Conservation (phyloP, 2,329 filamentous ascomycete species). For the Thyridium curvatum region DNA sequence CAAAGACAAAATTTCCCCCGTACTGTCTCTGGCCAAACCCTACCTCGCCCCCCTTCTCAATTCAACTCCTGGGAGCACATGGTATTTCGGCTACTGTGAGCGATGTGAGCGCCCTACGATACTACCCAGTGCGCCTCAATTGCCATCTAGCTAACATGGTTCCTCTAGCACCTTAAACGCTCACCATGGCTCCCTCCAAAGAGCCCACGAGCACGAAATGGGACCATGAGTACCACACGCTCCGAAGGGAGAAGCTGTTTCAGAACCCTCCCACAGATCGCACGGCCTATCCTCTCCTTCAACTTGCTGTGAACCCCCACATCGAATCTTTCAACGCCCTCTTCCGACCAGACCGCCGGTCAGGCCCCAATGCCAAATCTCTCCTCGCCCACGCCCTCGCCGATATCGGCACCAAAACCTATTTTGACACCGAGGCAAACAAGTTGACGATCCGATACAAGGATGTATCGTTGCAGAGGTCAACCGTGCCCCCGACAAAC, state of each 20-base stretch:
- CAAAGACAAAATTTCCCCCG: too few species aligned
- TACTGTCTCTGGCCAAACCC: too few species aligned
- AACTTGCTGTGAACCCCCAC: constrained; percentile 82
- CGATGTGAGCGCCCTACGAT: background rate
- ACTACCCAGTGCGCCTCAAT: constrained; percentile 1
- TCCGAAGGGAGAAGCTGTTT: constrained; percentile 84
- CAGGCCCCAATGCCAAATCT: constrained; percentile 14
- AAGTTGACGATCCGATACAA: constrained; percentile 71
- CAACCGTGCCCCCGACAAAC: constrained; percentile 72
- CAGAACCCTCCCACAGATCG: constrained; percentile 80
- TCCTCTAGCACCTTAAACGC: constrained; percentile 18
- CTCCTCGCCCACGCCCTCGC: constrained; percentile 67
- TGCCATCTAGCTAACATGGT: constrained; percentile 37
- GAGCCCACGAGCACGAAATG: constrained; percentile 60
- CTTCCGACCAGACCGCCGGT: constrained; percentile 62
- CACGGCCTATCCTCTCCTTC: constrained; percentile 80
- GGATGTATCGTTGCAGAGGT: constrained; percentile 76
- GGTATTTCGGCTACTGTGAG: background rate
- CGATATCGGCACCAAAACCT: constrained; percentile 87
- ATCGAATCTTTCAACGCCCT: constrained; percentile 93
- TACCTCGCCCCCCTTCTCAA: too few species aligned
- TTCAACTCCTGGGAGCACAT: too few species aligned
- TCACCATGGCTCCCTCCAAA: constrained; percentile 1
- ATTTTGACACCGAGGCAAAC: constrained; percentile 82
- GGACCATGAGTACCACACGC: constrained; percentile 80